Base-by-base conservation (phyloP, 2,329 filamentous ascomycete genomes). In the Verticillium zaregamsianum region DNA sequence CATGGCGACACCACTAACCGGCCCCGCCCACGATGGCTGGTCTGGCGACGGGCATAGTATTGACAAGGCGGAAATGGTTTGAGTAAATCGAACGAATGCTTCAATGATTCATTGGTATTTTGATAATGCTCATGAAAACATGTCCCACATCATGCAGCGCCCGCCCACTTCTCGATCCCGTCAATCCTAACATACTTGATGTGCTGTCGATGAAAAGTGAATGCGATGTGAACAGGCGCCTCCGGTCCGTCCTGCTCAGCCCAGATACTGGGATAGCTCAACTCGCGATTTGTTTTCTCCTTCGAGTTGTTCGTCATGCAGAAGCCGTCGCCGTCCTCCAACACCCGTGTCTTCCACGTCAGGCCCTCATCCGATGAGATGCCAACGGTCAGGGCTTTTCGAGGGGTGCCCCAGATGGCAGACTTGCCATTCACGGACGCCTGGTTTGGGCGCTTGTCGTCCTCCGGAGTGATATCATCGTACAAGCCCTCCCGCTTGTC, bases 301-400 rank as follows among this genome's bases (percentile, higher is more conserved):
- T 70, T 69, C 0, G 75, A 78, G 59, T 79, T 78, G 62, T 80
- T 80, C 0, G 77, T 80, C 68, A 79, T 72, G 58, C 79, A 80
- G 31, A 75, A 79, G 0, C 79, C 79, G 64, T 80, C 77, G 0
- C 78, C 77, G 3, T 78, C 77, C 54, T 80, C 76, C 0, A 80
- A 63, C 5, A 79, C 69, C 20, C 70, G 74, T 57, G 71, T 71
- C 12, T 63, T 71, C 77, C 77, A 80, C 0, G 71, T 74, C 11
- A 69, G 3, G 0, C 77, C 77, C 9, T 73, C 66, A 59, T 80
- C 75, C 5, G 70, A 63, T 0, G 74, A 76, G 0, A 77, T 49
- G 1, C 68, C 76, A 5, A 77, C 64, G 0, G 74, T 75, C 35
- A 79, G 58, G 0, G 70, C 64, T 57, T 73, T 74, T 3, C 74